Evolutionary conservation across 306 rosid genomes (phyloP), one percentile per base, ranked within the genome.

Genomic region (Rosa lucieae): DNA sequence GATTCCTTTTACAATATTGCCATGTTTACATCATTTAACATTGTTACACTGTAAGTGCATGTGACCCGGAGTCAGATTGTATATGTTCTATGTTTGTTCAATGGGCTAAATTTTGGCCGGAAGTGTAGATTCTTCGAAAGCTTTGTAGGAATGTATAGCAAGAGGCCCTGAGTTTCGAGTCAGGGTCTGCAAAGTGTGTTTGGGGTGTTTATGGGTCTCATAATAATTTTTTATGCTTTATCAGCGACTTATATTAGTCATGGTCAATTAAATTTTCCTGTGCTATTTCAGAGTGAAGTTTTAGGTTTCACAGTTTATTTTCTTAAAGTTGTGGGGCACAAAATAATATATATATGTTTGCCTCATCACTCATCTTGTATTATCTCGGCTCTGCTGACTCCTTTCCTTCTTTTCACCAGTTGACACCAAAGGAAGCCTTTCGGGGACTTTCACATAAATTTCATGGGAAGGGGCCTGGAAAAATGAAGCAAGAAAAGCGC

Each of bases 401-500:
- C 2, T 62, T 76, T 71, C 71, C 76, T 79, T 82, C 55, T 56
- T 81, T 78, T 79, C 71, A 67, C 70, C 97, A 93, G 98, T 82
- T 95, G 96, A 93, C 99, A 75, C 93, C 98, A 35, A 95, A 95
- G 85, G 99, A 95, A 86, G 97, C 94, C 43, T 95, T 95, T 72
- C 85, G 96, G 58, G 77, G 61, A 62, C 44, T 91, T 76, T 95
- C 99, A 17, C 99, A 95, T 42, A 89, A 86, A 85, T 95, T 95
- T 81, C 98, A 95, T 53, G 99, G 99, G 43, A 93, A 95, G 87
- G 93, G 92, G 8, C 99, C 97, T 79, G 98, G 98, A 35, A 95
- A 93, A 88, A 92, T 90, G 99, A 93, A 95, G 84, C 99, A 88
- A 86, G 99, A 95, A 86, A 95, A 95, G 84, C 96, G 98, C 72